Evolutionary conservation across 1,284 basidiomycete species (phyloP).

Genomic region (Hemileia vastatrix): DNA sequence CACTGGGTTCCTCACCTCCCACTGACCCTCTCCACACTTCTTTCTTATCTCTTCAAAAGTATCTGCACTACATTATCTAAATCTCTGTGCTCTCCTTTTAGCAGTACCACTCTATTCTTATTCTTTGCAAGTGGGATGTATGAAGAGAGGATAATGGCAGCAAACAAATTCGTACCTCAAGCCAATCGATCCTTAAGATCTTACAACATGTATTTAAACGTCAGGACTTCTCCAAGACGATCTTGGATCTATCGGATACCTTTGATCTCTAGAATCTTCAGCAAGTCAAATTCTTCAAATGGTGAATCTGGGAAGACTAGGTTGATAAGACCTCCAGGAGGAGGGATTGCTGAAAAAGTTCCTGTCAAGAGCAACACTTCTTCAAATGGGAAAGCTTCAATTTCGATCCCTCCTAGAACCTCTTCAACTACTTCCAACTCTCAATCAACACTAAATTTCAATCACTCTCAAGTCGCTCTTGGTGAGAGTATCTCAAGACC

Average conservation of each 20-base stretch:
- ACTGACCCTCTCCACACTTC: no score
- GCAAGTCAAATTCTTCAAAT: not conserved
- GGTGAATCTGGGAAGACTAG: not conserved
- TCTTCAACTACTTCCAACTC: not conserved
- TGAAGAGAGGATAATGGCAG: constrained; percentile 86
- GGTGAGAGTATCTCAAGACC: no score
- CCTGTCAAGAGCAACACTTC: not conserved
- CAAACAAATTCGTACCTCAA: constrained; percentile 94
- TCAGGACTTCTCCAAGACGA: constrained; percentile 63
- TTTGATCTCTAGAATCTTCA: not conserved
- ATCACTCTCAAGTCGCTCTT: constrained; percentile 32
- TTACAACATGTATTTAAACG: constrained; percentile 95
- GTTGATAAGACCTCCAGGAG: not conserved
- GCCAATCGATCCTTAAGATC: constrained; percentile 81
- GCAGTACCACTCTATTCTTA: constrained; percentile 76
- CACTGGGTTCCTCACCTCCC: no score
- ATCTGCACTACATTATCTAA: constrained; percentile 27
- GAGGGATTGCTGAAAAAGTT: not conserved
- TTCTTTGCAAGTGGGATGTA: constrained; percentile 97
- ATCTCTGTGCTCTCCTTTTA: constrained; percentile 34
- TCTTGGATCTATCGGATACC: constrained; percentile 23
- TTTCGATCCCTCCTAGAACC: not conserved
- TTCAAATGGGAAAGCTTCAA: not conserved
- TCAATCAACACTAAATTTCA: not conserved
- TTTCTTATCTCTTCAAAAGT: not conserved